Base-by-base conservation (phyloP, 805 yeast species). In the Starmerella kuoi region DNA sequence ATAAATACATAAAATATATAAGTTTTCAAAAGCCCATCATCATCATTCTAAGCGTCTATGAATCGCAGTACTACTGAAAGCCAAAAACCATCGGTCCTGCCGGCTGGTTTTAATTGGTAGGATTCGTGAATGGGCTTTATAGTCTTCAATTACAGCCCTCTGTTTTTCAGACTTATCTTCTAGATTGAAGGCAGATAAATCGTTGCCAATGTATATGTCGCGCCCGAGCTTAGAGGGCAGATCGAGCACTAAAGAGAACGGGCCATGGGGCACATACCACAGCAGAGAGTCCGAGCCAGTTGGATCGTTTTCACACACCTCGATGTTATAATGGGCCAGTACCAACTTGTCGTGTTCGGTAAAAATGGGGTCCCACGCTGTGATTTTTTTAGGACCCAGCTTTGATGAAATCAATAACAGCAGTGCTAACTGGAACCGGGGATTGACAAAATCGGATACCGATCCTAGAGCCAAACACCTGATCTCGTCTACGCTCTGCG, bases 251-350 rank as follows among this genome's bases (percentile, higher is more conserved):
- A 64, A 49, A 1, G 53, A 41, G 31, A 78, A 58, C 1, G 85
- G 83, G 0, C 87, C 88, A 61, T 82, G 94, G 0, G 93, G 93
- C 36, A 82, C 64, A 53, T 73, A 81, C 56, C 64, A 79, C 2
- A 82, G 58, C 3, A 31, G 17, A 1, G 33, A 5, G 3, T 32
- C 41, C 0, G 67, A 61, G 1, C 47, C 33, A 8, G 41, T 38
- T 15, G 42, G 51, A 19, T 55, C 47, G 4, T 48, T 52, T 24
- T 59, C 62, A 6, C 49, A 53, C 5, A 63, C 57, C 2, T 51
- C 33, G 11, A 56, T 41, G 1, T 60, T 61, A 30, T 54, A 42
- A 2, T 42, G 39, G 4, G 46, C 33, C 7, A 75, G 57, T 18
- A 64, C 38, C 3, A 49, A 52, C 9, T 41, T 34, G 50, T 83